Percentiles rank a stretch among this genome's conserved stretches.
These are phyloP conservation scores for Wickerhamomyces subpelliculosus DNA, from an alignment of 805 yeast species.

Conservation along the genomic window DNA sequence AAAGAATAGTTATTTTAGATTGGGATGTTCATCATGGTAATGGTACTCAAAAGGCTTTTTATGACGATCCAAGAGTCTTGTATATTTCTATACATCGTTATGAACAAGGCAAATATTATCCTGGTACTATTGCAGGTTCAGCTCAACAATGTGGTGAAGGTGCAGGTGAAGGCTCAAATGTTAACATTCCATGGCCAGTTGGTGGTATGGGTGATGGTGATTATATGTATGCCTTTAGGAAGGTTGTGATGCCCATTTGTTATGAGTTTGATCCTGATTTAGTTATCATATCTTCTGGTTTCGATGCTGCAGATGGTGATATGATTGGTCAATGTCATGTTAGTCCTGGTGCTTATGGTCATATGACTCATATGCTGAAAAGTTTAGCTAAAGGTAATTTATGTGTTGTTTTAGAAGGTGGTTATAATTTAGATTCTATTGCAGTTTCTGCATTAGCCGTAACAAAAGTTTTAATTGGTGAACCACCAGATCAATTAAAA, in stretches of 20 bases:
- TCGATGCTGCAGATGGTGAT: slow-evolving; percentile 98
- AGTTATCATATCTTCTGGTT: slow-evolving; percentile 89
- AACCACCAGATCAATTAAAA: slow-evolving; percentile 80
- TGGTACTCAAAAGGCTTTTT: slow-evolving; percentile 93
- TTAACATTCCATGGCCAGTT: slow-evolving; percentile 90
- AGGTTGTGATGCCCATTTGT: slow-evolving; percentile 81
- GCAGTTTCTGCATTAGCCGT: slow-evolving; percentile 89
- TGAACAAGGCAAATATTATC: slow-evolving; percentile 88
- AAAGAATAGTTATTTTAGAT: slow-evolving; percentile 77
- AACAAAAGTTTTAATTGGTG: slow-evolving; percentile 86
- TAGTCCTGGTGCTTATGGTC: slow-evolving; percentile 92
- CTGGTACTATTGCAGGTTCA: slow-evolving; percentile 85
- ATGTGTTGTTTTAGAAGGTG: slow-evolving; percentile 92
- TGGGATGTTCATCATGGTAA: slow-evolving; percentile 99
- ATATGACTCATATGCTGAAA: slow-evolving; percentile 89
- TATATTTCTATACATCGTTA: slow-evolving; percentile 90
- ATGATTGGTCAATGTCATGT: slow-evolving; percentile 95
- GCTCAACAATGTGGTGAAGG: slow-evolving; percentile 80
- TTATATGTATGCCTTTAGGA: slow-evolving; percentile 84
- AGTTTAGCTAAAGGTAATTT: slow-evolving; percentile 82
- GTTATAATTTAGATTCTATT: slow-evolving; percentile 88
- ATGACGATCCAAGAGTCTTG: slow-evolving; percentile 81
- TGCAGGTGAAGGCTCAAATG: slow-evolving; percentile 76
- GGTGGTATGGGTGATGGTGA: slow-evolving; percentile 95
- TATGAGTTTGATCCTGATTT: slow-evolving; percentile 89